Evolutionary conservation across 2,329 filamentous ascomycete species (phyloP).

Genomic region (Gremmenia infestans): DNA sequence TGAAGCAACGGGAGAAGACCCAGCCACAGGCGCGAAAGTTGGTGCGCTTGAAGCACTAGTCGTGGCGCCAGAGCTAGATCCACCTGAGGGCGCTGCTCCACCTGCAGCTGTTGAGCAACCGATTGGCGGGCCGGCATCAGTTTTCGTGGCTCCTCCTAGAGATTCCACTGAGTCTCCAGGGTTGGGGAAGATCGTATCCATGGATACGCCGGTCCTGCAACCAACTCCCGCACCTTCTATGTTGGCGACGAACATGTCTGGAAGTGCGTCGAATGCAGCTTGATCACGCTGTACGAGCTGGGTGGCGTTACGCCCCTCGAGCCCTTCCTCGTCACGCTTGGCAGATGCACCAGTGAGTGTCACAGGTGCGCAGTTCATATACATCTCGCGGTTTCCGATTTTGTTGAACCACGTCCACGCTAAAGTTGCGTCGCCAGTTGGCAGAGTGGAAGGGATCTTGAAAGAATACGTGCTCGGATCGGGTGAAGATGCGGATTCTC

Average conservation of each 20-base stretch:
- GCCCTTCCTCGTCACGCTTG: conserved; percentile 36
- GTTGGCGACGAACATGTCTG: conserved; percentile 73
- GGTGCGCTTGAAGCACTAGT: conserved; percentile 6
- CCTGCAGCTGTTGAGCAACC: conserved; percentile 25
- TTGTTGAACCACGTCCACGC: conserved; percentile 97
- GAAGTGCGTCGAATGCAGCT: conserved; percentile 56
- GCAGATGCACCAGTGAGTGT: conserved; percentile 50
- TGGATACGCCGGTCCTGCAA: conserved; percentile 49
- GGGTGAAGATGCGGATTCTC: conserved; percentile 37
- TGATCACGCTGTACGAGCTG: conserved; percentile 33
- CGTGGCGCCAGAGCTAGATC: conserved; percentile 15
- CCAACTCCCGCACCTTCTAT: conserved; percentile 39
- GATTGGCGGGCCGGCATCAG: conserved; percentile 19
- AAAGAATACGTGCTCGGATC: conserved; percentile 61
- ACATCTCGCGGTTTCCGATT: conserved; percentile 89
- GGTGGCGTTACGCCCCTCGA: conserved; percentile 14
- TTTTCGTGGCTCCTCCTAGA: conserved; percentile 33
- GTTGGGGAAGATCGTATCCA: conserved; percentile 63
- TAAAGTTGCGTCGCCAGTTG: conserved; percentile 71
- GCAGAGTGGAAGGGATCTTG: conserved; percentile 65
- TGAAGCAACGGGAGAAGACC: conserved; percentile 4
- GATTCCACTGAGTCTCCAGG: conserved; percentile 55
- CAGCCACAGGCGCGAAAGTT: conserved; percentile 3
- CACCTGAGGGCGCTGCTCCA: conserved; percentile 14
- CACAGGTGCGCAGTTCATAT: conserved; percentile 90